Percentiles rank a stretch among this genome's conserved stretches.
phyloP scores from a whole-genome alignment of 2,329 filamentous ascomycete genomes.

The Fusarium nelsonii region DNA sequence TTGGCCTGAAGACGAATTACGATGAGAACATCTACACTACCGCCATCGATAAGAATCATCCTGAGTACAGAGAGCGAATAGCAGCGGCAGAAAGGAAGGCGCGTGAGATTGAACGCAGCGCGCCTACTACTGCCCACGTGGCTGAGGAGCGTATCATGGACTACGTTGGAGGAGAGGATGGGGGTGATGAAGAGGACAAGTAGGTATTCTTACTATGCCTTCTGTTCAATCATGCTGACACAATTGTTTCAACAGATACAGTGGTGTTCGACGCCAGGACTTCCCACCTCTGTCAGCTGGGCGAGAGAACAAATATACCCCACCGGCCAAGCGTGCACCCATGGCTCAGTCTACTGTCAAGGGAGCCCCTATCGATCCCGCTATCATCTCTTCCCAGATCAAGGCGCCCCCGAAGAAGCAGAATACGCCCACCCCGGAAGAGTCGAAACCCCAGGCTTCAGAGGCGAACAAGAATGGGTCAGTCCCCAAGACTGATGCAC shows the following conservation, averaged over 20 bases:
- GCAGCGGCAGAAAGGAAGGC: conserved; percentile 86
- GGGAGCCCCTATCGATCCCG: conserved; percentile 84
- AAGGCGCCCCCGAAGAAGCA: conserved; percentile 60
- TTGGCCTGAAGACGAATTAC: conserved; percentile 90
- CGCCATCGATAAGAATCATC: conserved; percentile 84
- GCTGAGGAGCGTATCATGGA: conserved; percentile 88
- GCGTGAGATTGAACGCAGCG: conserved; percentile 86
- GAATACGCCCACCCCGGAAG: conserved; percentile 43
- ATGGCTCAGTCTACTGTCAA: conserved; percentile 78
- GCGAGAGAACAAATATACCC: conserved; percentile 82
- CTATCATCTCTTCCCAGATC: conserved; percentile 90
- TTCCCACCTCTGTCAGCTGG: conserved; percentile 72
- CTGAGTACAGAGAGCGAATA: conserved; percentile 81
- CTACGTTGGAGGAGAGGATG: conserved; percentile 69
- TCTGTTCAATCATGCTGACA: conserved; percentile 34
- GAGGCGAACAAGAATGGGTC: conserved; percentile 51
- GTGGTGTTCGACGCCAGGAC: conserved; percentile 84
- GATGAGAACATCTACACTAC: conserved; percentile 97
- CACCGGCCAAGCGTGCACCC: conserved; percentile 86
- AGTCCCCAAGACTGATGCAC: conserved; percentile 45
- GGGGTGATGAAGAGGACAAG: conserved; percentile 91
- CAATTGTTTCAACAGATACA: conserved; percentile 72
- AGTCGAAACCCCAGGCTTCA: conserved; percentile 43
- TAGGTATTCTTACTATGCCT: conserved; percentile 56
- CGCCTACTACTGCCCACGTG: conserved; percentile 81